Percentiles rank a stretch among this genome's conserved stretches.
Evolutionary conservation across 192 early-diverging fungal species (phyloP).

Genomic region (Anaeromyces robustus): DNA sequence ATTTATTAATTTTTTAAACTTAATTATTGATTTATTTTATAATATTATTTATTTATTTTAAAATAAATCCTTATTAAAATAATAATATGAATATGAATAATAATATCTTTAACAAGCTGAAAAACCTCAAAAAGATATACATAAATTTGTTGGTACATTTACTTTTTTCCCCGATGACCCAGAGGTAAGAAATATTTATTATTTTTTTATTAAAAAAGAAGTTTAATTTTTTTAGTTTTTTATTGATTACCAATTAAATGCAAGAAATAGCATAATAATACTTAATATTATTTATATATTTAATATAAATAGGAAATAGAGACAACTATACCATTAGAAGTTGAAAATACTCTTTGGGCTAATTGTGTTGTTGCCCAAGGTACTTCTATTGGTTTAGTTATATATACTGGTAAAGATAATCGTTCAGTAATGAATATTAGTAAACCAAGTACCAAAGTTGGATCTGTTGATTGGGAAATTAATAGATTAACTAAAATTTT

Average conservation of each 20-base stretch:
- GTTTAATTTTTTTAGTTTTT: no score
- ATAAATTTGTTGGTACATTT: slow-evolving; percentile 72
- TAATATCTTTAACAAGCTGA: slow-evolving; percentile 32
- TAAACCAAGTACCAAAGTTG: slow-evolving; percentile 77
- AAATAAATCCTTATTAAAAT: no score
- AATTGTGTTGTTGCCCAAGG: slow-evolving; percentile 90
- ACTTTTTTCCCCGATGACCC: slow-evolving; percentile 7
- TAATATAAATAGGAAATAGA: slow-evolving; percentile 30
- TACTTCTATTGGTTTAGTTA: slow-evolving; percentile 62
- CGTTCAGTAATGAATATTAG: slow-evolving; percentile 95
- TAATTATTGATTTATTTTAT: no score
- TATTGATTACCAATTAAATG: no score
- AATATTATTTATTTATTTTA: no score
- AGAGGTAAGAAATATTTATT: slow-evolving; percentile 3
- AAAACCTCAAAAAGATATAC: slow-evolving; percentile 84
- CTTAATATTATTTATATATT: background rate
- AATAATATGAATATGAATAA: no score
- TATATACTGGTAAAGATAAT: slow-evolving; percentile 86
- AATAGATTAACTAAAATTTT: slow-evolving; percentile 71
- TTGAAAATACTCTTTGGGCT: slow-evolving; percentile 87
- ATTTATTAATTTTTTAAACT: no score
- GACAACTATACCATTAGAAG: slow-evolving; percentile 31
- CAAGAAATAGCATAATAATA: no score
- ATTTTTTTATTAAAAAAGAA: background rate
- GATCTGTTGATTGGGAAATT: slow-evolving; percentile 75